Conservation (phyloP, 345 rosid species). For the Euphorbia peplus region DNA sequence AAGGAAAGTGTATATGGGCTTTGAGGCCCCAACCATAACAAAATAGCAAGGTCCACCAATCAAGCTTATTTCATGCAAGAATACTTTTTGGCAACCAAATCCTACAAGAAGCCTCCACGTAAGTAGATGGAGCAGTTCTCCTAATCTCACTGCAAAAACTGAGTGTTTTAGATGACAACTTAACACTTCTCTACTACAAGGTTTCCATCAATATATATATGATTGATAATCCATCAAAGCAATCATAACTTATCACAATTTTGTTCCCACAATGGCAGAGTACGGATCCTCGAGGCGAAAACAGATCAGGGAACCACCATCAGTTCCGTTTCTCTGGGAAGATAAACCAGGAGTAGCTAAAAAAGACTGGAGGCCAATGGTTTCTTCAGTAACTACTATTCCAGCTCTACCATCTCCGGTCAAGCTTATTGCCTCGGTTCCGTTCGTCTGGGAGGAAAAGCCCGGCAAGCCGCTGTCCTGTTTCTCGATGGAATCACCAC, state of each 20-base stretch:
- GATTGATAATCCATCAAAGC: neutral
- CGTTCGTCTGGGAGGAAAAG: constrained; percentile 78
- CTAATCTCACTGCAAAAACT: constrained; percentile 7
- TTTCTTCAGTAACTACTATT: constrained; percentile 24
- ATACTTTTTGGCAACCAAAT: neutral
- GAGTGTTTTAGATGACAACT: constrained; percentile 6
- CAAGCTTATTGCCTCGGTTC: constrained; percentile 64
- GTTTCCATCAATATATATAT: neutral
- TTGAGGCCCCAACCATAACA: neutral
- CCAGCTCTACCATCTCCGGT: constrained; percentile 40
- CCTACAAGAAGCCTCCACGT: neutral
- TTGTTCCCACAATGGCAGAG: constrained; percentile 30
- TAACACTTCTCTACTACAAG: constrained; percentile 3
- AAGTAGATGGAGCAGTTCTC: constrained; percentile 10
- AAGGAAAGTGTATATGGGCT: neutral
- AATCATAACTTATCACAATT: neutral
- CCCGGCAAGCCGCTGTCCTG: constrained; percentile 58
- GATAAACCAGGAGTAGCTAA: constrained; percentile 70
- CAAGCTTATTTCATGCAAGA: neutral
- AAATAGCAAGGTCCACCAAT: neutral
- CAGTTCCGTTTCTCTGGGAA: constrained; percentile 89
- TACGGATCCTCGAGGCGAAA: constrained; percentile 31
- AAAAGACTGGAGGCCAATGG: constrained; percentile 60
- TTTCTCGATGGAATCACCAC: constrained; percentile 22
- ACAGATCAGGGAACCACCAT: constrained; percentile 55